phyloP scores from a whole-genome alignment of 805 yeast species.

The Candida ficus region DNA sequence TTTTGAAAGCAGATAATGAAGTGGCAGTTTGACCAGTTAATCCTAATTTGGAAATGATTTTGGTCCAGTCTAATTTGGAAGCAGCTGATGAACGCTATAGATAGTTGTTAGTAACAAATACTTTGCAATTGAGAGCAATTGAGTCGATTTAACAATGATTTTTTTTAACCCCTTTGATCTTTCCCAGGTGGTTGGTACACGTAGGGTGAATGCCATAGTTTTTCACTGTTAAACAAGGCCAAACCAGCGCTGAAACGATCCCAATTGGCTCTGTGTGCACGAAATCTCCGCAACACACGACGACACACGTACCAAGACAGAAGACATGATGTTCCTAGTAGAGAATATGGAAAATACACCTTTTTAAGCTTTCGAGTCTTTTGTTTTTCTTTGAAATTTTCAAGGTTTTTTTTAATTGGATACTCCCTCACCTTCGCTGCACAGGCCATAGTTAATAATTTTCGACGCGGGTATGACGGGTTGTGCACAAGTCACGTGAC shows the following conservation, averaged over 20 bases:
- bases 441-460: neutral
- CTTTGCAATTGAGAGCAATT: neutral
- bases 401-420: conserved; percentile 6
- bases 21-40: conserved; percentile 89
- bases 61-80: conserved; percentile 92
- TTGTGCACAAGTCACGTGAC: neutral
- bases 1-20: conserved; percentile 86
- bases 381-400: conserved; percentile 4
- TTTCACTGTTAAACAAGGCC: too few relatives aligned
- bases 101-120: conserved; percentile 32
- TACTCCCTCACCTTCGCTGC: conserved; percentile 2
- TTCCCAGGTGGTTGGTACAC: too few relatives aligned
- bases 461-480: neutral
- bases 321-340: conserved; percentile 10
- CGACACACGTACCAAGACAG: conserved; percentile 11
- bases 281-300: too few relatives aligned
- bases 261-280: too few relatives aligned
- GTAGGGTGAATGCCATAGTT: too few relatives aligned
- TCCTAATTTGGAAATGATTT: conserved; percentile 81
- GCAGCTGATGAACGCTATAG: conserved; percentile 47
- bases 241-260: too few relatives aligned
- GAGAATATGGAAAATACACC: neutral
- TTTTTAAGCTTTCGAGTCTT: neutral
- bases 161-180: neutral
- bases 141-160: neutral